A percentile compares a stretch with the other conserved stretches of the same genome.
Evolutionary conservation across 805 yeast species (phyloP).

Genomic region (Sugiyamaella lignohabitans): DNA sequence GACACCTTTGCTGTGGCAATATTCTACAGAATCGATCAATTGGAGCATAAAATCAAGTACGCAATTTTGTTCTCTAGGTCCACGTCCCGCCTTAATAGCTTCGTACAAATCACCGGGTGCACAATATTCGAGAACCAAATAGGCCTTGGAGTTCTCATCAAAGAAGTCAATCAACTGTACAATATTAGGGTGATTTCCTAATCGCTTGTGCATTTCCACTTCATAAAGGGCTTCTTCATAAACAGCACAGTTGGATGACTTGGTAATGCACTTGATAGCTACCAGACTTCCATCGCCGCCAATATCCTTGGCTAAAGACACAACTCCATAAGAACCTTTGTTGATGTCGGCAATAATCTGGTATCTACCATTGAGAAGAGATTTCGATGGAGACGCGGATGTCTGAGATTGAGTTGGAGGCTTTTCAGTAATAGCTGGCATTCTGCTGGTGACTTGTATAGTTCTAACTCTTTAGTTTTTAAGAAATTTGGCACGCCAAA

Average conservation of each 20-base stretch:
- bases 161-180: constrained; percentile 69
- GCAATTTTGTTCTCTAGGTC: constrained; percentile 42
- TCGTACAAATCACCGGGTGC: constrained; percentile 82
- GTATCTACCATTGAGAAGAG: constrained; percentile 33
- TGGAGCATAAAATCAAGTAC: constrained; percentile 53
- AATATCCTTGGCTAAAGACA: constrained; percentile 72
- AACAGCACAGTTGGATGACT: constrained; percentile 1
- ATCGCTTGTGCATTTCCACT: constrained; percentile 63
- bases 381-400: too few species aligned
- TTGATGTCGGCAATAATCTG: constrained; percentile 55
- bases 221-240: constrained; percentile 39
- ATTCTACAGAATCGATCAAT: constrained; percentile 66
- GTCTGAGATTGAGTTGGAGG: too few species aligned
- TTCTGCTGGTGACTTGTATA: too few species aligned
- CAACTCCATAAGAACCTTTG: constrained; percentile 92
- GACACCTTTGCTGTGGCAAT: constrained; percentile 75
- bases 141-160: constrained; percentile 44
- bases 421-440: too few species aligned
- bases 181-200: constrained; percentile 73
- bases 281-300: constrained; percentile 46
- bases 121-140: constrained; percentile 80
- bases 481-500: too few species aligned
- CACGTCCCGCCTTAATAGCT: constrained; percentile 61
- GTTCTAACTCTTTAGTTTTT: too few species aligned
- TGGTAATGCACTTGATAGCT: constrained; percentile 71